Evolutionary conservation across 805 yeast species (phyloP).

Genomic region (Lipomyces spencermartinsiae): DNA sequence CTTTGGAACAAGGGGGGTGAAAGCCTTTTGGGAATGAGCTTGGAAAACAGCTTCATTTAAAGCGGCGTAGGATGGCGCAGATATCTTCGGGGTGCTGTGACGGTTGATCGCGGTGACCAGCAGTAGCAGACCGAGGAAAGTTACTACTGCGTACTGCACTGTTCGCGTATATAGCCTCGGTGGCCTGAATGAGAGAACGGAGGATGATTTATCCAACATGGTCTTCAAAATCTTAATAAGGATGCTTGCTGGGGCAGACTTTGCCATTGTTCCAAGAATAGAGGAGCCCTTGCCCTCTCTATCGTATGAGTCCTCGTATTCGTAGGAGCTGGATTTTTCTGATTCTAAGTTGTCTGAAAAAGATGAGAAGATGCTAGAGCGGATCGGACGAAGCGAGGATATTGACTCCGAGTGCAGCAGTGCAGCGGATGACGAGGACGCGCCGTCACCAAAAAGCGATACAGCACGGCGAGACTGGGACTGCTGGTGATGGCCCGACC

Average conservation of each 20-base stretch:
- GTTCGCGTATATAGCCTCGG: conserved; percentile 30
- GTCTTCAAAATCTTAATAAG: background rate
- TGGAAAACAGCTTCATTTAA: conserved; percentile 36
- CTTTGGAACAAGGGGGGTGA: conserved; percentile 28
- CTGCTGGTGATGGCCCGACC: background rate
- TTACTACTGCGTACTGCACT: conserved; percentile 27
- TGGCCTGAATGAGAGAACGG: conserved; percentile 17
- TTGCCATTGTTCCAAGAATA: background rate
- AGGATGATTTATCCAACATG: background rate
- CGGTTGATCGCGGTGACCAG: conserved; percentile 18
- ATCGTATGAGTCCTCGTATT: background rate
- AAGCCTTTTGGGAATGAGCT: conserved; percentile 34
- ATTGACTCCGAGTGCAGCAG: background rate
- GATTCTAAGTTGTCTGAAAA: background rate
- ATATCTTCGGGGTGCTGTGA: conserved; percentile 15
- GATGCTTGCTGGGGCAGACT: background rate
- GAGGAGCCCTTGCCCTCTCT: background rate
- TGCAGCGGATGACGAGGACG: conserved; percentile 18
- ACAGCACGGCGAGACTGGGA: conserved; percentile 25
- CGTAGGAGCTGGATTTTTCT: background rate
- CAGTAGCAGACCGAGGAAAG: conserved; percentile 28
- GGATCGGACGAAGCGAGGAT: conserved; percentile 2
- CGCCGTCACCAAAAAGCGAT: conserved; percentile 21
- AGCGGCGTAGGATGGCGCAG: conserved; percentile 36
- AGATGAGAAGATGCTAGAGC: conserved; percentile 1